These are phyloP conservation scores for Diaporthe citri DNA, from an alignment of 2,329 filamentous ascomycete species.

Conservation along the genomic window DNA sequence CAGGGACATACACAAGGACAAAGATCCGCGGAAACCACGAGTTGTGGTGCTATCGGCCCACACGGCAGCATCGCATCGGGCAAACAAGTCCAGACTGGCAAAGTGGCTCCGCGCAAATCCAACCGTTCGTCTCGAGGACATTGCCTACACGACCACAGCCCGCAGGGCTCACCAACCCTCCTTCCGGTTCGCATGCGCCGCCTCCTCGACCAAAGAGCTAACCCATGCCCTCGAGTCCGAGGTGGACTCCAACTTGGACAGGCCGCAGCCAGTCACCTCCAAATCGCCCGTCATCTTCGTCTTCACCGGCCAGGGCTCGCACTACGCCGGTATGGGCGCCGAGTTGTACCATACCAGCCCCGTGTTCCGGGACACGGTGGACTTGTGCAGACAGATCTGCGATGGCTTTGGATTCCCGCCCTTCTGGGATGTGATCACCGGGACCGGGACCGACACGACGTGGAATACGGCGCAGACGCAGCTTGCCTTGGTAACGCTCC, in stretches of 20 bases:
- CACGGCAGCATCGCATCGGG: constrained; percentile 61
- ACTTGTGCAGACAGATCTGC: constrained; percentile 65
- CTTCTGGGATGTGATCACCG: constrained; percentile 60
- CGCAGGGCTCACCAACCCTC: constrained; percentile 64
- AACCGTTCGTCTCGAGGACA: constrained; percentile 60
- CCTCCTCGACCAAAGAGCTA: constrained; percentile 53
- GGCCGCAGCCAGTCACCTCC: constrained; percentile 34
- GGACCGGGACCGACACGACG: constrained; percentile 52
- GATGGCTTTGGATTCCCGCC: constrained; percentile 60
- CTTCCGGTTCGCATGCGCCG: constrained; percentile 59
- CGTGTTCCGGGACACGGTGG: constrained; percentile 59
- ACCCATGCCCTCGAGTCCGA: constrained; percentile 46
- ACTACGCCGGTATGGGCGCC: constrained; percentile 58
- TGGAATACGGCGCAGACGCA: constrained; percentile 60
- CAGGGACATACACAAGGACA: constrained; percentile 43
- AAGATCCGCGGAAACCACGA: constrained; percentile 63
- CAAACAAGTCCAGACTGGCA: constrained; percentile 65
- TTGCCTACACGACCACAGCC: constrained; percentile 75
- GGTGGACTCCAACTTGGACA: constrained; percentile 44
- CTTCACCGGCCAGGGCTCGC: constrained; percentile 64
- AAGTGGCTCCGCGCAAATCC: constrained; percentile 54
- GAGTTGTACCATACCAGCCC: constrained; percentile 56
- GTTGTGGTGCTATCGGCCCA: constrained; percentile 65
- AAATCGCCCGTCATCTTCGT: constrained; percentile 55
- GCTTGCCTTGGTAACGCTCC: constrained; percentile 59